Conservation (phyloP, 2,329 filamentous ascomycete species). For the Colletotrichum ledebouriae region DNA sequence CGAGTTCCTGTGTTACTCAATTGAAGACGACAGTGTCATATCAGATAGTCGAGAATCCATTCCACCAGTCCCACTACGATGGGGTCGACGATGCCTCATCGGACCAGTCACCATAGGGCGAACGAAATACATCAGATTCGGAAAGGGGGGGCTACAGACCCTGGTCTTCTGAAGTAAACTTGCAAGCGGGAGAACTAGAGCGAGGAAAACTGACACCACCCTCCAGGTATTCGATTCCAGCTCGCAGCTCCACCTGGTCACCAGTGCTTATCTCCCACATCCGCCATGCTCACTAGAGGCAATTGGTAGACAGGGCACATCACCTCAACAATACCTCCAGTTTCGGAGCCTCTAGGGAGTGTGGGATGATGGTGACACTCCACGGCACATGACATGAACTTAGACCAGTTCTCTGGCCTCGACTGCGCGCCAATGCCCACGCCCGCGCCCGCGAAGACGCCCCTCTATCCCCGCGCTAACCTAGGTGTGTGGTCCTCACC, state of each 20-base stretch:
- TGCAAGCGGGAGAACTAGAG: constrained; percentile 8
- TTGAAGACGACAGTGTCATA: constrained; percentile 4
- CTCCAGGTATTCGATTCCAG: constrained; percentile 10
- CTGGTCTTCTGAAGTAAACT: constrained; percentile 1
- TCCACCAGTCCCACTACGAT: neutral
- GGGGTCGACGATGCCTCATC: too few species aligned
- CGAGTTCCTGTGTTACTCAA: neutral
- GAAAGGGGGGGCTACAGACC: constrained; percentile 16
- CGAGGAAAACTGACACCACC: constrained; percentile 21
- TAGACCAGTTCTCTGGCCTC: constrained; percentile 30
- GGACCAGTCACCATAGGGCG: constrained; percentile 17
- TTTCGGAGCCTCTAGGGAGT: constrained; percentile 25
- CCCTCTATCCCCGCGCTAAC: constrained; percentile 34
- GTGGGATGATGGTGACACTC: constrained; percentile 35
- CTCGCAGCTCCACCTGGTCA: constrained; percentile 32
- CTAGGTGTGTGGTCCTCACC: constrained; percentile 29
- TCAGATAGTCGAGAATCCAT: constrained; percentile 14
- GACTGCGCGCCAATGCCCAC: constrained; percentile 4
- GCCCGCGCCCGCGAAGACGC: constrained; percentile 26
- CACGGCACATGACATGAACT: constrained; percentile 37
- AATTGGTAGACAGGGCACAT: constrained; percentile 3
- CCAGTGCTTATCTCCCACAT: constrained; percentile 34
- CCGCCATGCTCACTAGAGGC: constrained; percentile 4
- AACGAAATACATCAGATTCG: constrained; percentile 9
- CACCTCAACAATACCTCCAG: constrained; percentile 35